A percentile compares a stretch with the other conserved stretches of the same genome.
phyloP scores from a whole-genome alignment of 257 asterid species.

The Fraxinus excelsior region DNA sequence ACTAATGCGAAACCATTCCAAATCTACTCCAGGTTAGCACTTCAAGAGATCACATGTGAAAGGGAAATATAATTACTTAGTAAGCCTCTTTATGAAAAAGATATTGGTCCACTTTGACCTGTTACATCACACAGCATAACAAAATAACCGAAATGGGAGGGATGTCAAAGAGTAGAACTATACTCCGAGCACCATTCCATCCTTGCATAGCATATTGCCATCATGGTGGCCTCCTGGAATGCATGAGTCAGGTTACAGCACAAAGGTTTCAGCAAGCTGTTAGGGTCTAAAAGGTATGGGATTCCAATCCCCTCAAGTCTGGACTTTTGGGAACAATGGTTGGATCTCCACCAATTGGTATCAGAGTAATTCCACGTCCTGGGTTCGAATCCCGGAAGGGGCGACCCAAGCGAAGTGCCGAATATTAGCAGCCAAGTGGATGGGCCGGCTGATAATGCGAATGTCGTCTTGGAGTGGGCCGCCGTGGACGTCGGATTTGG shows the following conservation, averaged over 20 bases:
- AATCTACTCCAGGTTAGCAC: not conserved
- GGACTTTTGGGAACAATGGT: too few species aligned
- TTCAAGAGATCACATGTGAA: not conserved
- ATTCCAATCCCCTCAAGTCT: too few species aligned
- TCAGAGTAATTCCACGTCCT: too few species aligned
- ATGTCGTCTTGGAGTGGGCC: too few species aligned
- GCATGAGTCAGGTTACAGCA: constrained; percentile 2
- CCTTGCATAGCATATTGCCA: not conserved
- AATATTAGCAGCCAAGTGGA: too few species aligned
- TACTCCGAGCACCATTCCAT: not conserved
- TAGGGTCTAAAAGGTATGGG: too few species aligned
- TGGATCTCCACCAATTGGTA: too few species aligned
- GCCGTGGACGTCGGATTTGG: too few species aligned
- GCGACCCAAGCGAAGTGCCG: too few species aligned
- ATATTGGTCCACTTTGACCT: not conserved
- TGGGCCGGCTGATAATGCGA: too few species aligned
- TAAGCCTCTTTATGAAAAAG: not conserved
- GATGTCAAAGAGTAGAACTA: not conserved
- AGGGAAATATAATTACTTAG: not conserved
- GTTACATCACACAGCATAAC: not conserved
- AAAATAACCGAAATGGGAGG: not conserved
- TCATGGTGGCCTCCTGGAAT: not conserved
- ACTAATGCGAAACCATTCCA: not conserved
- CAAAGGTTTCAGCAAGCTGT: not conserved
- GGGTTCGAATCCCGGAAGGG: too few species aligned